These are phyloP conservation scores for Trichoderma sp. DNA, from an alignment of 2,329 filamentous ascomycete genomes.

Conservation along the genomic window DNA sequence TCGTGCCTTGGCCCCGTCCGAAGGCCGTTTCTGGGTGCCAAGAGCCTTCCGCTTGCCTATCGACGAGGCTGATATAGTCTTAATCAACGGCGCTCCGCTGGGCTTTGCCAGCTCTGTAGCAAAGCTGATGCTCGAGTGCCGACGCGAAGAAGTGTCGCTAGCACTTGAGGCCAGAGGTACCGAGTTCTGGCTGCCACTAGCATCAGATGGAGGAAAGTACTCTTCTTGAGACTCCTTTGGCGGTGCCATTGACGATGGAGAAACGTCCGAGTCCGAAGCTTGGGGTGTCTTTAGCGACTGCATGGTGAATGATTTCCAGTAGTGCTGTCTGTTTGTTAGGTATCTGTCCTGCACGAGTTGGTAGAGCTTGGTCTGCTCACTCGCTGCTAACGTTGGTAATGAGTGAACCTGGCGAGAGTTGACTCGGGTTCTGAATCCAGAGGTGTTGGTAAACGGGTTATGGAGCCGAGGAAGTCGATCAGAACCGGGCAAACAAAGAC, in stretches of 20 bases:
- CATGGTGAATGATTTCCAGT: conserved; percentile 20
- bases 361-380: neutral
- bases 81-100: conserved; percentile 33
- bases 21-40: conserved; percentile 31
- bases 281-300: conserved; percentile 28
- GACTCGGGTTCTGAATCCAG: neutral
- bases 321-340: neutral
- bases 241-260: conserved; percentile 40
- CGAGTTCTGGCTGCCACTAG: conserved; percentile 14
- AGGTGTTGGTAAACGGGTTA: neutral
- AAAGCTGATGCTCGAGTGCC: conserved; percentile 38
- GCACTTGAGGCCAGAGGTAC: conserved; percentile 23
- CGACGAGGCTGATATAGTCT: conserved; percentile 31
- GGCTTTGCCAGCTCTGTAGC: conserved; percentile 36
- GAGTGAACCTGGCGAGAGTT: neutral
- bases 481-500: neutral
- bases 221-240: conserved; percentile 23
- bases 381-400: neutral
- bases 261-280: conserved; percentile 47
- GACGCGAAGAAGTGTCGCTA: conserved; percentile 30
- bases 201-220: conserved; percentile 8
- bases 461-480: neutral
- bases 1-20: conserved; percentile 46
- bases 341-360: neutral
- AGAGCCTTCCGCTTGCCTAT: conserved; percentile 3